phyloP scores from a whole-genome alignment of 805 yeast species.

The Metschnikowia hibisci region DNA sequence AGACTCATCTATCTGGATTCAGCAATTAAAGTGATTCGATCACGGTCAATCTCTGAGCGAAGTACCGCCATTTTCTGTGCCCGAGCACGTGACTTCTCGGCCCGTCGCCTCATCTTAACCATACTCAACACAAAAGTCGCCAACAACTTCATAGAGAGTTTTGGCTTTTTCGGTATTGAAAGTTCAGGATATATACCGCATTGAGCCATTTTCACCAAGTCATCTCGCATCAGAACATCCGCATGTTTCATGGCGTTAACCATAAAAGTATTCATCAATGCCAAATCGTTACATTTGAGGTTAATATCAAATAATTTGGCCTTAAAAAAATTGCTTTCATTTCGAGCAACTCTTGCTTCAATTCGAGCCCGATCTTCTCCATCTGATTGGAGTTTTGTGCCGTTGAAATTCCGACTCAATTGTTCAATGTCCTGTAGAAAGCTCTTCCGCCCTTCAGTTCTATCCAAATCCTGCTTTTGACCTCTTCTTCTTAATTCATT shows the following conservation, averaged over 20 bases:
- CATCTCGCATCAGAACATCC: constrained; percentile 23
- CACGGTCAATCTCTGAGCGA: constrained; percentile 30
- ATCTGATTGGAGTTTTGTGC: constrained; percentile 20
- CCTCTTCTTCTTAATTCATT: constrained; percentile 16
- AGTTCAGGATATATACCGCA: constrained; percentile 36
- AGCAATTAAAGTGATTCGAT: constrained; percentile 16
- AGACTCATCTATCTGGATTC: constrained; percentile 4
- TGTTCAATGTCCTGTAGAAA: constrained; percentile 24
- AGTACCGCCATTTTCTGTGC: constrained; percentile 24
- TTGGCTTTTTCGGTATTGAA: constrained; percentile 16
- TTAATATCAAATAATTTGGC: constrained; percentile 46
- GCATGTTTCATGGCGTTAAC: constrained; percentile 28
- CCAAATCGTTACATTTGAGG: constrained; percentile 31
- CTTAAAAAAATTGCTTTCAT: constrained; percentile 43
- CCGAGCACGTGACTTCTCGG: constrained; percentile 26
- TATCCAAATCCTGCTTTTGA: constrained; percentile 16
- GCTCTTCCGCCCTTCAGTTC: too few relatives aligned
- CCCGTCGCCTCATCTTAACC: constrained; percentile 31
- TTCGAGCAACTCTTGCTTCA: constrained; percentile 24
- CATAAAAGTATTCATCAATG: constrained; percentile 32
- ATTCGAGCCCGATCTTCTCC: not conserved
- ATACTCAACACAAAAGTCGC: constrained; percentile 38
- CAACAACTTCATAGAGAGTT: constrained; percentile 28
- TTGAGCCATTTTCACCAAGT: constrained; percentile 26
- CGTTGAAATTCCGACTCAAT: constrained; percentile 20